Conservation (phyloP, 139 green algal species). For the Auxenochlorella pyrenoidosa region DNA sequence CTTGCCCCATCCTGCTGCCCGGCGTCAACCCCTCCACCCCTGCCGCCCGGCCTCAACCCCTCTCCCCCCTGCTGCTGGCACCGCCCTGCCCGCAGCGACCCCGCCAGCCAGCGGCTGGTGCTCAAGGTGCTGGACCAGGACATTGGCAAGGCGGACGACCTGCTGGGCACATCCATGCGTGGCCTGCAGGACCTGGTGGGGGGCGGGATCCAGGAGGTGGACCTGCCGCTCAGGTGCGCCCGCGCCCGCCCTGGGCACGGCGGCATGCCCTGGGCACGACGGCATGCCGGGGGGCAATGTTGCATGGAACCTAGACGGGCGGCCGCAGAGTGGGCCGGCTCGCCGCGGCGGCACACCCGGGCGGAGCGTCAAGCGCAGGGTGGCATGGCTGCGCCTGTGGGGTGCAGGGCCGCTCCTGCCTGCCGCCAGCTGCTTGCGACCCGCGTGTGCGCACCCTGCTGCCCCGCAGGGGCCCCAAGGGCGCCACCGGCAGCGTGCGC, state of each 20-base stretch:
- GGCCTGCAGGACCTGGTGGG: conserved; percentile 22
- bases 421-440: too few species aligned
- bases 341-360: too few species aligned
- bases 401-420: too few species aligned
- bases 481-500: not conserved
- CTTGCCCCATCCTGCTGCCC: too few species aligned
- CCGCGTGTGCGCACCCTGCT: not conserved
- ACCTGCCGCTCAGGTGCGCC: conserved; percentile 23
- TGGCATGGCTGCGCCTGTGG: not conserved
- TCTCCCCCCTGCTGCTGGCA: too few species aligned
- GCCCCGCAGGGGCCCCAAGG: conserved; percentile 4
- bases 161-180: conserved; percentile 3
- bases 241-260: too few species aligned
- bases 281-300: too few species aligned
- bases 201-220: not conserved
- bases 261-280: too few species aligned
- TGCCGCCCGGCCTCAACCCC: not conserved
- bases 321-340: too few species aligned
- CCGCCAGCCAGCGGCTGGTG: conserved; percentile 13
- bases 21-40: too few species aligned
- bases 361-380: too few species aligned
- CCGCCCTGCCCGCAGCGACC: conserved; percentile 12
- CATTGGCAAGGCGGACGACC: conserved; percentile 24
- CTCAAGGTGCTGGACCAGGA: conserved; percentile 30
- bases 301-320: too few species aligned